Evolutionary conservation across 2,329 filamentous ascomycete species (phyloP).

Genomic region (Nemania serpens): DNA sequence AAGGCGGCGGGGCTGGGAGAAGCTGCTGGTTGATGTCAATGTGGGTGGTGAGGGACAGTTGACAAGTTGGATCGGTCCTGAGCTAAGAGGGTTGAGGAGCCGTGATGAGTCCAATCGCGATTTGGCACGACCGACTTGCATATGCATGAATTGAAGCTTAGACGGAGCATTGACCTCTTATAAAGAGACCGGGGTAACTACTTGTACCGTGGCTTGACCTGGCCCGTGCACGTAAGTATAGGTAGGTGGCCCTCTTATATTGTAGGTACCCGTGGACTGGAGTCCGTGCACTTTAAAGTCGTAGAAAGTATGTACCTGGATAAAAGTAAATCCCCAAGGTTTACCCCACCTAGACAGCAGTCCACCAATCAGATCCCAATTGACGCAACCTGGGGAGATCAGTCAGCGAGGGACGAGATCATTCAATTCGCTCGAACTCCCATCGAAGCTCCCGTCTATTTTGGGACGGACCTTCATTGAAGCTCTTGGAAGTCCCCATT

Average conservation of each 20-base stretch:
- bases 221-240: slow-evolving; percentile 20
- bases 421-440: slow-evolving; percentile 7
- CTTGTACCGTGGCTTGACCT: background rate
- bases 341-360: too few relatives aligned
- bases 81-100: slow-evolving; percentile 16
- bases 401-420: background rate
- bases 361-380: slow-evolving; percentile 20
- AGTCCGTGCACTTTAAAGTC: background rate
- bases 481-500: slow-evolving; percentile 11
- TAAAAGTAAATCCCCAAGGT: slow-evolving; percentile 22
- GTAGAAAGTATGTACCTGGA: slow-evolving; percentile 1
- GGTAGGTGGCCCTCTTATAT: too few relatives aligned
- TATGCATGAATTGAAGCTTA: slow-evolving; percentile 8
- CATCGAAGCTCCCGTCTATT: slow-evolving; percentile 3
- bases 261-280: too few relatives aligned
- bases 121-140: slow-evolving; percentile 24
- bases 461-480: slow-evolving; percentile 2
- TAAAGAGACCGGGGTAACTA: too few relatives aligned
- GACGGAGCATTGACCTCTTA: slow-evolving; percentile 5
- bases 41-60: background rate
- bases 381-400: background rate
- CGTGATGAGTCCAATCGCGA: slow-evolving; percentile 27
- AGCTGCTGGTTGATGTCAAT: slow-evolving; percentile 8
- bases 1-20: background rate
- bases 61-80: background rate